phyloP scores from a whole-genome alignment of 2,329 filamentous ascomycete genomes.

The Aotearoamyces nothofagi region DNA sequence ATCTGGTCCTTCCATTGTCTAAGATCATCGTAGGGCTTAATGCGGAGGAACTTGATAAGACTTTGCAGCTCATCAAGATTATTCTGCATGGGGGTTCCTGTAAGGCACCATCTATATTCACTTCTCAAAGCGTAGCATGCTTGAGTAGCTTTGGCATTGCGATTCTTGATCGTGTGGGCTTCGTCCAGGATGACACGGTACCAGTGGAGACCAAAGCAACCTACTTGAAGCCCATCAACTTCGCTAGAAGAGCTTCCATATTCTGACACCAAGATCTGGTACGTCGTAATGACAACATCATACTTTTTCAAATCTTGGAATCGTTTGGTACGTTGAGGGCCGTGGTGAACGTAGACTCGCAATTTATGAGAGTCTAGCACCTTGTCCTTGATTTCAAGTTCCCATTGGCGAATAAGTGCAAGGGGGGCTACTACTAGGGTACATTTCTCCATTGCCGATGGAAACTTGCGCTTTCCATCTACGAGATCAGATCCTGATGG shows the following conservation, averaged over 20 bases:
- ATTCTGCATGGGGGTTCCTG: slow-evolving; percentile 95
- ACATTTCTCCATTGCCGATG: slow-evolving; percentile 53
- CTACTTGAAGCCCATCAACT: slow-evolving; percentile 49
- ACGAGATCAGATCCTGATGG: slow-evolving; percentile 42
- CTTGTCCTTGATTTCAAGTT: slow-evolving; percentile 78
- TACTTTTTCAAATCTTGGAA: slow-evolving; percentile 65
- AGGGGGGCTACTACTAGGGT: slow-evolving; percentile 89
- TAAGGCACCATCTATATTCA: slow-evolving; percentile 91
- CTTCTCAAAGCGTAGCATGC: slow-evolving; percentile 74
- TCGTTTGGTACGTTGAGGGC: slow-evolving; percentile 67
- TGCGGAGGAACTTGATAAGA: slow-evolving; percentile 79
- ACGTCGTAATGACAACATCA: slow-evolving; percentile 94
- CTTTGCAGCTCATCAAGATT: slow-evolving; percentile 94
- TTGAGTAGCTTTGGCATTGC: slow-evolving; percentile 88
- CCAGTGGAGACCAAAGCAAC: slow-evolving; percentile 87
- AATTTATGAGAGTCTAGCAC: slow-evolving; percentile 54
- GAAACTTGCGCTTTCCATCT: slow-evolving; percentile 51
- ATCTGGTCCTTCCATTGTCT: slow-evolving; percentile 85
- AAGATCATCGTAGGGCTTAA: slow-evolving; percentile 80
- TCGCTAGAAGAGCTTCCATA: slow-evolving; percentile 53
- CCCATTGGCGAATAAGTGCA: slow-evolving; percentile 94
- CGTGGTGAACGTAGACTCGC: slow-evolving; percentile 82
- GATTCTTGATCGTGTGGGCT: slow-evolving; percentile 96
- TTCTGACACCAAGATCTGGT: slow-evolving; percentile 88
- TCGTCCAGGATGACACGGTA: slow-evolving; percentile 92